Evolutionary conservation across 495 filamentous ascomycete species (phyloP).

Genomic region (Zalerion maritima): DNA sequence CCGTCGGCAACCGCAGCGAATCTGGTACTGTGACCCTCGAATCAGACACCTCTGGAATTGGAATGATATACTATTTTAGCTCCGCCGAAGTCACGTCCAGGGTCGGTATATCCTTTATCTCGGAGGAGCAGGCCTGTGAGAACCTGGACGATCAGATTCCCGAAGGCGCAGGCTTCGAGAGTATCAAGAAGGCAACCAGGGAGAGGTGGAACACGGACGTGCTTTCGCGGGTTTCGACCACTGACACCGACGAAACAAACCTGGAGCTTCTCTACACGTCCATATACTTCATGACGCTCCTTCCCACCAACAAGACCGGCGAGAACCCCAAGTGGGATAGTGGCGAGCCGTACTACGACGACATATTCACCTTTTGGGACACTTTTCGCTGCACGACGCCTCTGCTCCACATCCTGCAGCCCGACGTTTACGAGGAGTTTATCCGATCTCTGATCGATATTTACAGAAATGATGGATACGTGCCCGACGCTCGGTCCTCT

Average conservation of each 20-base stretch:
- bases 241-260: conserved; percentile 37
- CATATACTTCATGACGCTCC: conserved; percentile 53
- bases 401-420: conserved; percentile 52
- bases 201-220: conserved; percentile 45
- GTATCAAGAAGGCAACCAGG: conserved; percentile 33
- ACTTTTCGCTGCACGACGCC: conserved; percentile 47
- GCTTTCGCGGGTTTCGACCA: conserved; percentile 46
- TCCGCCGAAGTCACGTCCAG: conserved; percentile 36
- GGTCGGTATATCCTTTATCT: conserved; percentile 61
- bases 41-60: neutral
- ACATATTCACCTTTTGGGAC: conserved; percentile 44
- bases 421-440: conserved; percentile 46
- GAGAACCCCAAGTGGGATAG: conserved; percentile 58
- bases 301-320: conserved; percentile 57
- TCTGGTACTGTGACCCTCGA: no score
- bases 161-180: conserved; percentile 23
- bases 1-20: no score
- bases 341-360: conserved; percentile 49
- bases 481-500: conserved; percentile 50
- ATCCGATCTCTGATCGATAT: conserved; percentile 59
- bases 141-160: conserved; percentile 48
- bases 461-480: conserved; percentile 50
- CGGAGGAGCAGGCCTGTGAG: conserved; percentile 43
- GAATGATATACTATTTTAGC: conserved; percentile 1
- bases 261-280: conserved; percentile 49